Percentiles rank a stretch among this genome's conserved stretches.
Conservation (phyloP, 176 grass and related monocot species). For the Avena atlantica region DNA sequence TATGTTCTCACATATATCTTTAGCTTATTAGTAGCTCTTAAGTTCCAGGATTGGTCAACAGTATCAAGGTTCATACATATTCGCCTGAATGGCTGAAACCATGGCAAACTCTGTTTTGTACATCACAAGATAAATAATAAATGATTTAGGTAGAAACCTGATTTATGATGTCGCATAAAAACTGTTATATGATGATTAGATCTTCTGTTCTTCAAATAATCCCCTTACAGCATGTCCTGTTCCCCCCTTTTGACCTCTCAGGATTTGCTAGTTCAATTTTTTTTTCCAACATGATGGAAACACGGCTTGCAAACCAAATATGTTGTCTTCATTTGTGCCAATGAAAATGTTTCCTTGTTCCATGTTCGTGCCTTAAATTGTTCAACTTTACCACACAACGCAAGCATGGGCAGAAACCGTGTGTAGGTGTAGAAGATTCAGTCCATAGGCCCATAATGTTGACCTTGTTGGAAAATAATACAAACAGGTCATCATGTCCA, state of each 20-base stretch:
- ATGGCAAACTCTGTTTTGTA: not conserved
- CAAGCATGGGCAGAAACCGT: not conserved
- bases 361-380: not conserved
- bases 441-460: not conserved
- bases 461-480: not conserved
- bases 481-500: not conserved
- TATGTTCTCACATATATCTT: not conserved
- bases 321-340: not conserved
- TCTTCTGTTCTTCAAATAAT: not conserved
- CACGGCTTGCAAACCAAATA: not conserved
- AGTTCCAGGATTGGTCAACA: not conserved
- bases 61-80: not conserved
- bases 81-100: not conserved
- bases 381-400: not conserved
- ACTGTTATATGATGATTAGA: not conserved
- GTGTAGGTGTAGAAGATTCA: not conserved
- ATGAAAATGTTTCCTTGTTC: not conserved
- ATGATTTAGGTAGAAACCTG: not conserved
- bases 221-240: not conserved
- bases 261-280: not conserved
- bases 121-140: not conserved
- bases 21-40: slow-evolving; percentile 9
- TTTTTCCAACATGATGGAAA: not conserved
- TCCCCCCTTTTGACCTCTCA: not conserved
- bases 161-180: not conserved